These are phyloP conservation scores for Neopestalotiopsis sp. DNA, from an alignment of 2,329 filamentous ascomycete genomes.

Conservation along the genomic window DNA sequence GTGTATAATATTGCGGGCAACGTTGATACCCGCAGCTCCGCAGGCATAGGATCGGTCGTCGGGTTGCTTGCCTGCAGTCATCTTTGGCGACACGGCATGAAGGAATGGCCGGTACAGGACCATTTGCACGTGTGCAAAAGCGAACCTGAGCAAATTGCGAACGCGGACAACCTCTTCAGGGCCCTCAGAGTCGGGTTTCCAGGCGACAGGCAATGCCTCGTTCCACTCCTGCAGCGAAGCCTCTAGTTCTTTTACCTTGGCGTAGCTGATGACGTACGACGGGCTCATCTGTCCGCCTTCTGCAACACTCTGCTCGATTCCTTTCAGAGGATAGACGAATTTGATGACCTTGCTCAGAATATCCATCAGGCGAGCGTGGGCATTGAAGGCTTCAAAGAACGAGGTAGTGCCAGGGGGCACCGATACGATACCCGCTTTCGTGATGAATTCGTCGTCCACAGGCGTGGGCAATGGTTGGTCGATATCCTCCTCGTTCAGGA, in stretches of 20 bases:
- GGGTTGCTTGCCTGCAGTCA: slow-evolving; percentile 60
- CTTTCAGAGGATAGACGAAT: slow-evolving; percentile 69
- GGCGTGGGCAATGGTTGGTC: slow-evolving; percentile 69
- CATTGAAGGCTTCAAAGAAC: slow-evolving; percentile 69
- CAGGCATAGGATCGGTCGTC: slow-evolving; percentile 82
- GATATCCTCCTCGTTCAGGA: slow-evolving; percentile 68
- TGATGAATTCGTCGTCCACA: slow-evolving; percentile 72
- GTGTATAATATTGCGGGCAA: slow-evolving; percentile 77
- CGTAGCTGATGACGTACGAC: slow-evolving; percentile 67
- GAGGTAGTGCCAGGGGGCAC: slow-evolving; percentile 62
- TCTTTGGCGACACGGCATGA: slow-evolving; percentile 76
- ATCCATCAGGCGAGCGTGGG: slow-evolving; percentile 66
- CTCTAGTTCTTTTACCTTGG: slow-evolving; percentile 69
- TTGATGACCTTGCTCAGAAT: slow-evolving; percentile 70
- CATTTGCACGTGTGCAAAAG: slow-evolving; percentile 84
- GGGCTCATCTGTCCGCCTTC: slow-evolving; percentile 47
- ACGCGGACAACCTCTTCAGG: slow-evolving; percentile 74
- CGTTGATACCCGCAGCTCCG: slow-evolving; percentile 63
- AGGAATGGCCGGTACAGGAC: slow-evolving; percentile 83
- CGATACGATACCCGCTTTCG: slow-evolving; percentile 57
- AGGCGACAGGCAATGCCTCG: slow-evolving; percentile 71
- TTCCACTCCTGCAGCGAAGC: slow-evolving; percentile 67
- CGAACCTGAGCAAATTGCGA: slow-evolving; percentile 78
- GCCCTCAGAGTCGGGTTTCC: slow-evolving; percentile 81
- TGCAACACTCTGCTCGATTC: slow-evolving; percentile 50